Evolutionary conservation across 768 basidiomycete genomes (phyloP).

Genomic region (Amanita fuliginea): DNA sequence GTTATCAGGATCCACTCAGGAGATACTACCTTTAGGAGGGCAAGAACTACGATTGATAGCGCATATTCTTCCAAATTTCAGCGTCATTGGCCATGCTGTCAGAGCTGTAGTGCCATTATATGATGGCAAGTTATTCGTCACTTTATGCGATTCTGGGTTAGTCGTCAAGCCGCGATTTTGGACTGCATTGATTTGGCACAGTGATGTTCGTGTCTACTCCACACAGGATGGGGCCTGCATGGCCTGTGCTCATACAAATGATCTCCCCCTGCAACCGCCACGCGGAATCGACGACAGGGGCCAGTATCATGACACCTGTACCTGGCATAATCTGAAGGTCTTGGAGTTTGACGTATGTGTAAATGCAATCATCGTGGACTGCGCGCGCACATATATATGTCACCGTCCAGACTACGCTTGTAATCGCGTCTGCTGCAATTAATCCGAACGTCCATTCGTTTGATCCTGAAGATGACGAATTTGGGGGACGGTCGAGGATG

Average conservation of each 20-base stretch:
- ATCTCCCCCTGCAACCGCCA: not conserved
- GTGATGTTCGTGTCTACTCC: conserved; percentile 43
- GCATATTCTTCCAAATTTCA: conserved; percentile 37
- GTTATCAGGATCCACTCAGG: conserved; percentile 26
- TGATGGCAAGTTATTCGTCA: conserved; percentile 31
- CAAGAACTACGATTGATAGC: not conserved
- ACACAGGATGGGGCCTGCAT: conserved; percentile 36
- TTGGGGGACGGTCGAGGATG: conserved; percentile 26
- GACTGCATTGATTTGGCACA: conserved; percentile 15
- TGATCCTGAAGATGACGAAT: conserved; percentile 19
- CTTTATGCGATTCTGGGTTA: conserved; percentile 60
- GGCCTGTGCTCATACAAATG: conserved; percentile 10
- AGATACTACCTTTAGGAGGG: conserved; percentile 2
- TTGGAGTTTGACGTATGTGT: conserved; percentile 25
- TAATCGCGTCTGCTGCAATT: conserved; percentile 37
- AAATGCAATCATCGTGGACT: not conserved
- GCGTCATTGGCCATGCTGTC: conserved; percentile 28
- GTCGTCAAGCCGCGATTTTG: conserved; percentile 9
- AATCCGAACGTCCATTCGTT: conserved; percentile 21
- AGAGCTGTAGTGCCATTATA: conserved; percentile 35
- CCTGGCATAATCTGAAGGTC: conserved; percentile 30
- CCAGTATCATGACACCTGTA: conserved; percentile 25
- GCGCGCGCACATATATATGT: not conserved
- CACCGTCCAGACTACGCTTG: conserved; percentile 21
- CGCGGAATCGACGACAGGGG: conserved; percentile 23